These are phyloP conservation scores for Tolypocladium pustulatum DNA, from an alignment of 2,329 filamentous ascomycete genomes.

Conservation along the genomic window DNA sequence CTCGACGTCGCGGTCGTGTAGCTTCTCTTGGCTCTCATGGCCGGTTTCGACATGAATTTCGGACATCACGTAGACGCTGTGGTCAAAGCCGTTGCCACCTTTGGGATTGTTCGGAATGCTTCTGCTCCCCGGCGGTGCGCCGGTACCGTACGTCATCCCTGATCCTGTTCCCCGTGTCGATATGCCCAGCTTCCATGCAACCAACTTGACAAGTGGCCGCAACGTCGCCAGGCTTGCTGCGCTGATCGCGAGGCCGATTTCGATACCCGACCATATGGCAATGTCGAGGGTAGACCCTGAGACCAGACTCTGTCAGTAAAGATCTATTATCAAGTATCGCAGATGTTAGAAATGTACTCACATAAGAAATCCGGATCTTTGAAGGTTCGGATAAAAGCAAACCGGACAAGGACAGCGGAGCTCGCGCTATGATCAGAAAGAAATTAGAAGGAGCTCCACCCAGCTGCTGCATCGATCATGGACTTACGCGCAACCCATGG, in stretches of 20 bases:
- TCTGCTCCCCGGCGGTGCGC: not conserved
- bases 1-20: not conserved
- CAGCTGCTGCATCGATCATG: not conserved
- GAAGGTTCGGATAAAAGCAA: conserved; percentile 26
- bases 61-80: not conserved
- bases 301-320: not conserved
- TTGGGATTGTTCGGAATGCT: not conserved
- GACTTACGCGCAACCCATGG: conserved; percentile 40
- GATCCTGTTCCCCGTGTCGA: conserved; percentile 2
- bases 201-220: conserved; percentile 28
- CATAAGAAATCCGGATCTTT: conserved; percentile 31
- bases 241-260: conserved; percentile 35
- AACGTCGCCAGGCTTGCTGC: conserved; percentile 37
- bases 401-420: conserved; percentile 29
- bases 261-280: conserved; percentile 37
- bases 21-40: not conserved
- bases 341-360: conserved; percentile 11
- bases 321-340: not conserved
- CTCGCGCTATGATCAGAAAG: conserved; percentile 23
- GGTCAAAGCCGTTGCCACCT: not conserved
- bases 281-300: conserved; percentile 28
- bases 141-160: not conserved
- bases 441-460: conserved; percentile 5
- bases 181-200: conserved; percentile 21
- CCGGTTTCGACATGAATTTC: not conserved